Conservation (phyloP, 306 rosid species). For the Cyclanthera cordifolia region DNA sequence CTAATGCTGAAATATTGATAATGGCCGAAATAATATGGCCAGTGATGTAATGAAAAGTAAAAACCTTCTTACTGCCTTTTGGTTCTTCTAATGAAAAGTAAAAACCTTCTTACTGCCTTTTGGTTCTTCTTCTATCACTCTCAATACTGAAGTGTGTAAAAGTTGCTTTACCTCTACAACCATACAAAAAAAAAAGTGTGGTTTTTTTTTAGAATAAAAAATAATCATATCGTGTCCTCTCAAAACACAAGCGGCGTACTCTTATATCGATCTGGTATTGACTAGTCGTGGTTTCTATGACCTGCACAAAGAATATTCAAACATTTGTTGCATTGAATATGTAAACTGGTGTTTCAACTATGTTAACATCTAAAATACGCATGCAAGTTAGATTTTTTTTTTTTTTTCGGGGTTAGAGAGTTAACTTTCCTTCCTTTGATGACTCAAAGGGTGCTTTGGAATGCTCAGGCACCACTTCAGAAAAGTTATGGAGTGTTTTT, state of each 20-base stretch:
- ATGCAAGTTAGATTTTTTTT: background rate
- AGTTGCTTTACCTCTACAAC: background rate
- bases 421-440: background rate
- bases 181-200: background rate
- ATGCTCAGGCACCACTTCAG: background rate
- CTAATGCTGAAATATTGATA: background rate
- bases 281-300: background rate
- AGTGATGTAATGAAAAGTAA: background rate
- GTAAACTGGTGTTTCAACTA: background rate
- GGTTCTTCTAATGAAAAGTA: conserved; percentile 3
- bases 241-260: background rate
- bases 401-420: background rate
- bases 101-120: background rate
- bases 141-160: background rate
- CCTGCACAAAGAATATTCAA: conserved; percentile 6
- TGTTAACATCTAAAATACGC: background rate
- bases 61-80: background rate
- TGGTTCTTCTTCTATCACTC: conserved; percentile 1
- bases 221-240: background rate
- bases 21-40: background rate
- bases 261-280: background rate
- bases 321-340: background rate
- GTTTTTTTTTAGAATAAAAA: background rate
- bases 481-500: background rate
- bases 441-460: background rate